A percentile compares a stretch with the other conserved stretches of the same genome.
These are phyloP conservation scores for Globisporangium barbulae DNA, from an alignment of 352 stramenopile genomes.

Conservation along the genomic window DNA sequence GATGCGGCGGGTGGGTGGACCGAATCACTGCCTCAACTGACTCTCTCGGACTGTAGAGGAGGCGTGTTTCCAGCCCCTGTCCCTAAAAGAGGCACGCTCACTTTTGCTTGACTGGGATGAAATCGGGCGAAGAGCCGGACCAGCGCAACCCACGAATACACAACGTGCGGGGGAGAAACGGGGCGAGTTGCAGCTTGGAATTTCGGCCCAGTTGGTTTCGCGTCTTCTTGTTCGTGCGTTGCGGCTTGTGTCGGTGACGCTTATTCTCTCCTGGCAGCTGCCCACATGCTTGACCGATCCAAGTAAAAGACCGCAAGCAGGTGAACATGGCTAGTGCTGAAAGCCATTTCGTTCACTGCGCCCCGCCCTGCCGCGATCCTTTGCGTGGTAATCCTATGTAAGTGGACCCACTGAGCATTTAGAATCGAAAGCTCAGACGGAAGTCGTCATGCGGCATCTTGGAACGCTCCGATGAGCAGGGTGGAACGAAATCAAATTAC, in stretches of 20 bases:
- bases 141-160: not conserved
- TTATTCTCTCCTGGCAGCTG: no score
- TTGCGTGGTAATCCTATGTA: no score
- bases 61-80: not conserved
- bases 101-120: not conserved
- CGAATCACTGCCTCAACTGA: constrained; percentile 1
- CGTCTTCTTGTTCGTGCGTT: no score
- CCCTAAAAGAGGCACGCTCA: not conserved
- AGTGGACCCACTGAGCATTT: no score
- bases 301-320: no score
- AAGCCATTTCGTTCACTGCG: no score
- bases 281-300: no score
- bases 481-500: not conserved
- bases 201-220: not conserved
- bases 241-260: no score
- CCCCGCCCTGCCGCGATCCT: no score
- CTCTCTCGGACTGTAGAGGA: constrained; percentile 5
- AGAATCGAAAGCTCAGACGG: no score
- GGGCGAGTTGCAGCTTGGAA: not conserved
- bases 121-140: not conserved
- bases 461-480: not conserved
- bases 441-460: not conserved
- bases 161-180: not conserved
- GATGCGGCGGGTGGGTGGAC: not conserved
- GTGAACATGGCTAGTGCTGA: no score